Evolutionary conservation across 176 grass and related monocot genomes (phyloP).

Genomic region (Eleusine indica): DNA sequence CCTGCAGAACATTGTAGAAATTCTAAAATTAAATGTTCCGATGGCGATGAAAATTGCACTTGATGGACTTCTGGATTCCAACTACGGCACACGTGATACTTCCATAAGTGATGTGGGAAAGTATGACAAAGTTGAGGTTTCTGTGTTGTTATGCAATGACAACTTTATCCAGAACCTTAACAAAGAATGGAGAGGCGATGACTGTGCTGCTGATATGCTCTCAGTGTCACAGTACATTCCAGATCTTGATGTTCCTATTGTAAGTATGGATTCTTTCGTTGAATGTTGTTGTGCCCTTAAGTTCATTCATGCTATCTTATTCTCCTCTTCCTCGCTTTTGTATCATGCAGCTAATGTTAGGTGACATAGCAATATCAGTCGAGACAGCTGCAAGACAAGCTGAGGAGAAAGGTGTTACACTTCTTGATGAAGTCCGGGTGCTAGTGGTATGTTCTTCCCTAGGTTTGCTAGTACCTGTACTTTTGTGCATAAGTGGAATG

Average conservation of each 20-base stretch:
- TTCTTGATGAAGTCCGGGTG: constrained; percentile 93
- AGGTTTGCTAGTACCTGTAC: not conserved
- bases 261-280: constrained; percentile 55
- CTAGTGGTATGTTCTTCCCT: constrained; percentile 55
- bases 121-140: constrained; percentile 85
- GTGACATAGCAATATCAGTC: constrained; percentile 86
- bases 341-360: constrained; percentile 76
- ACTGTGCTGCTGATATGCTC: constrained; percentile 70
- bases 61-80: constrained; percentile 81
- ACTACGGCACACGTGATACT: constrained; percentile 69
- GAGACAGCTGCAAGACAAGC: constrained; percentile 93
- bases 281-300: constrained; percentile 22
- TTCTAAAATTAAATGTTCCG: constrained; percentile 83
- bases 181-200: constrained; percentile 79
- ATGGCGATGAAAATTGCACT: constrained; percentile 97
- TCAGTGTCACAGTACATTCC: constrained; percentile 65
- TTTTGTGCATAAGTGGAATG: not conserved
- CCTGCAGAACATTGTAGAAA: constrained; percentile 78
- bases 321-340: constrained; percentile 18
- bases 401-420: constrained; percentile 78
- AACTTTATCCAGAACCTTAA: constrained; percentile 66
- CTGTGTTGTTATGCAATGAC: constrained; percentile 75
- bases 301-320: constrained; percentile 17
- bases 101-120: constrained; percentile 75
- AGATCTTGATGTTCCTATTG: constrained; percentile 76